Conservation (phyloP, 2,329 filamentous ascomycete species). For the Knoxdaviesia capensis region DNA sequence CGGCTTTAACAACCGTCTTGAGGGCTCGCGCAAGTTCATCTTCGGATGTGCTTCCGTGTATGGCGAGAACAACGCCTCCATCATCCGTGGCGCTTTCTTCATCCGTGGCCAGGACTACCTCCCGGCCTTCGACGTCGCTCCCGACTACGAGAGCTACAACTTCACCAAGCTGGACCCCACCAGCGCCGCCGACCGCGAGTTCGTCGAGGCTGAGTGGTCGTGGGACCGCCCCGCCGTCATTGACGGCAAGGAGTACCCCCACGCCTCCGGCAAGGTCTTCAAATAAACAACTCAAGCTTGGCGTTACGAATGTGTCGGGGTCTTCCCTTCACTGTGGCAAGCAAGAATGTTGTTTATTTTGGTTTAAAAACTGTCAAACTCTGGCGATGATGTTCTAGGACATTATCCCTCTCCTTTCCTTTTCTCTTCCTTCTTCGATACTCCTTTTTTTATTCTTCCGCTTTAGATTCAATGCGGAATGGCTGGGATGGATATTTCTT, state of each 20-base stretch:
- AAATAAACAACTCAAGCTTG: conserved; percentile 43
- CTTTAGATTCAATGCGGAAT: no score
- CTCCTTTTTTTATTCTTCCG: no score
- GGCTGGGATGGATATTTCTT: no score
- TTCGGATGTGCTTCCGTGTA: conserved; percentile 85
- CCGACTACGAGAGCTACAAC: conserved; percentile 88
- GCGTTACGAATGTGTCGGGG: no score
- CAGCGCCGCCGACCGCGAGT: conserved; percentile 68
- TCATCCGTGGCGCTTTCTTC: conserved; percentile 86
- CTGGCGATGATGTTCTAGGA: no score
- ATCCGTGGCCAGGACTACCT: conserved; percentile 75
- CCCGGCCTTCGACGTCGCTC: conserved; percentile 88
- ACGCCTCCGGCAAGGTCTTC: conserved; percentile 93
- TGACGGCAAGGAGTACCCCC: conserved; percentile 73
- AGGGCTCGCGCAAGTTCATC: conserved; percentile 94
- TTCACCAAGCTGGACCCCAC: conserved; percentile 91
- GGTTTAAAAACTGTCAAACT: no score
- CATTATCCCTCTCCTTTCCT: no score
- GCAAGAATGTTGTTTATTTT: no score
- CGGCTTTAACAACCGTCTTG: conserved; percentile 93
- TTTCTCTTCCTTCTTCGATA: no score
- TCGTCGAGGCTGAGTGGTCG: conserved; percentile 71
- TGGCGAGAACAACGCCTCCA: conserved; percentile 69
- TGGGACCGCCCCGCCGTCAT: conserved; percentile 74
- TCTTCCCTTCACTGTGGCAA: no score